A percentile compares a stretch with the other conserved stretches of the same genome.
phyloP scores from a whole-genome alignment of 2,329 filamentous ascomycete species.

The Sporothrix phasma region DNA sequence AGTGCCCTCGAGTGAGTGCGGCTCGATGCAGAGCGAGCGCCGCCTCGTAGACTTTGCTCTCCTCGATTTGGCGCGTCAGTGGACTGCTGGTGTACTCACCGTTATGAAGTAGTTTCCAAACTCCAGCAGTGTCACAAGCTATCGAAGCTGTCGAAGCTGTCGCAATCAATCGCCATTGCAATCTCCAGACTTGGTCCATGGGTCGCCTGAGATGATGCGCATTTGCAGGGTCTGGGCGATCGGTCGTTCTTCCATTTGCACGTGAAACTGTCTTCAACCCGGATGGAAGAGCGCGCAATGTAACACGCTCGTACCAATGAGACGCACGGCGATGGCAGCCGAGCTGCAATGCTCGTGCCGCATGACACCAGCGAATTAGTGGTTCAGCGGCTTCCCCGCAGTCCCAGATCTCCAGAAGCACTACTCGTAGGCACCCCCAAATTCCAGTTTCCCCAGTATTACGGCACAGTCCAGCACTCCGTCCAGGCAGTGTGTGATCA shows the following conservation, averaged over 20 bases:
- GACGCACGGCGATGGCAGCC: background rate
- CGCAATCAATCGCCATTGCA: background rate
- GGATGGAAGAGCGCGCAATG: background rate
- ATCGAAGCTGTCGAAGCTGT: too few species aligned
- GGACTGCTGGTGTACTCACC: too few species aligned
- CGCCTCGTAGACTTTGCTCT: too few species aligned
- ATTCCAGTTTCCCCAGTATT: background rate
- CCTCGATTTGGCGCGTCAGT: too few species aligned
- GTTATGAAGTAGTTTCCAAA: too few species aligned
- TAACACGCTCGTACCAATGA: background rate
- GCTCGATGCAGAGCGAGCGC: too few species aligned
- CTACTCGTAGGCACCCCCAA: background rate
- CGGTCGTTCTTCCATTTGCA: background rate
- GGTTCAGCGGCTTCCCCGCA: background rate
- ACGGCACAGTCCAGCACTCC: background rate
- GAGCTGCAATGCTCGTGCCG: background rate
- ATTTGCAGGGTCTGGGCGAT: background rate
- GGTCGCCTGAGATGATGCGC: background rate
- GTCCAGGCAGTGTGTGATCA: background rate
- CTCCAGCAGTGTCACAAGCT: background rate
- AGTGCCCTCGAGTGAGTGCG: too few species aligned
- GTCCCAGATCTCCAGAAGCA: background rate
- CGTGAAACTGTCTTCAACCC: background rate
- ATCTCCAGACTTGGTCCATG: background rate
- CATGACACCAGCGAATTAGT: background rate